phyloP scores from a whole-genome alignment of 148 eudicot genomes.

The Amaranthus cruentus region DNA sequence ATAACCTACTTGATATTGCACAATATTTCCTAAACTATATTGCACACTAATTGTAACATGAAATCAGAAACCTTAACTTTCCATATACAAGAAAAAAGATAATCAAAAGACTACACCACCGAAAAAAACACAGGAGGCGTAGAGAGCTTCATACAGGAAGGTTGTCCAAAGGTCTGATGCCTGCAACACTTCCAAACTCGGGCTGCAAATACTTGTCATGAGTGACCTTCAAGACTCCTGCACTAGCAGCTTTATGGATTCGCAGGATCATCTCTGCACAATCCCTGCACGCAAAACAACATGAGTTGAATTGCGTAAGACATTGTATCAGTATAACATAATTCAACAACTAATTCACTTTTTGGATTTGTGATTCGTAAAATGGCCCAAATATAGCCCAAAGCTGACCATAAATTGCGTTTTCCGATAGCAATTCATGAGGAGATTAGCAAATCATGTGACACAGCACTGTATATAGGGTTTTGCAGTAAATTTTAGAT shows the following conservation, averaged over 20 bases:
- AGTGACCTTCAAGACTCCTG: conserved; percentile 47
- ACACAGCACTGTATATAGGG: background rate
- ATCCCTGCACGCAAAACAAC: conserved; percentile 40
- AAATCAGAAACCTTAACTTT: background rate
- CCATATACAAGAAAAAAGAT: background rate
- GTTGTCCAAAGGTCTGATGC: conserved; percentile 45
- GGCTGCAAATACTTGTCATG: conserved; percentile 53
- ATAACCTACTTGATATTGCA: no score
- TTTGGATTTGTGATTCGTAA: no score
- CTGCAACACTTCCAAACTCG: conserved; percentile 46
- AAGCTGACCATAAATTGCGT: no score
- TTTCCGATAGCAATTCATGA: no score
- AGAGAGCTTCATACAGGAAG: conserved; percentile 42
- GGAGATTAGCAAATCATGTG: no score
- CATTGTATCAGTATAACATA: background rate
- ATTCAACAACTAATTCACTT: no score
- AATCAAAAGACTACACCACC: background rate
- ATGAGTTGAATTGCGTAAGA: background rate
- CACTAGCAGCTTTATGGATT: conserved; percentile 64
- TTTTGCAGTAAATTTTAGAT: background rate
- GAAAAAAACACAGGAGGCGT: background rate
- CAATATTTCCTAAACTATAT: no score
- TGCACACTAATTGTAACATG: background rate
- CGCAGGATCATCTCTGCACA: conserved; percentile 68
- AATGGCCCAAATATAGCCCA: no score